Conservation (phyloP, 2,329 filamentous ascomycete genomes). For the Alternaria incomplexa region DNA sequence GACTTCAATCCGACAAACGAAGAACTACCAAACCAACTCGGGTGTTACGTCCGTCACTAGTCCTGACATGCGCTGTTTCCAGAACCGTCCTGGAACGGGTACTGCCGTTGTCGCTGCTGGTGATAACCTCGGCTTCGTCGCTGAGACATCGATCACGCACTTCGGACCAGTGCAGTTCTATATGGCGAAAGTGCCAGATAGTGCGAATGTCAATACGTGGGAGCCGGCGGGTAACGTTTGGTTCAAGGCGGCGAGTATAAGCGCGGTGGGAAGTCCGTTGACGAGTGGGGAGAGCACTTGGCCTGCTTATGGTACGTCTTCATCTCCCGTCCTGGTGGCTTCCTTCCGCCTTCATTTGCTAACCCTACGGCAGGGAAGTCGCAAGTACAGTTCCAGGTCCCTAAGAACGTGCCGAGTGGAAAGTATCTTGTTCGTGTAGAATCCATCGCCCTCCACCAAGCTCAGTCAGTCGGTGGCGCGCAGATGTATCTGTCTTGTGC, state of each 20-base stretch:
- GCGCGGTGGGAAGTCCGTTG: slow-evolving; percentile 30
- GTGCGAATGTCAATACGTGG: slow-evolving; percentile 34
- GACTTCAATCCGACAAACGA: slow-evolving; percentile 57
- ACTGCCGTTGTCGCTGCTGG: slow-evolving; percentile 56
- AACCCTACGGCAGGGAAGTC: slow-evolving; percentile 20
- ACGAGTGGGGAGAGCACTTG: slow-evolving; percentile 32
- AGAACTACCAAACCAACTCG: slow-evolving; percentile 59
- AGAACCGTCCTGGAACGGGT: slow-evolving; percentile 50
- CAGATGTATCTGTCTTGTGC: slow-evolving; percentile 56
- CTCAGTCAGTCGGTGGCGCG: slow-evolving; percentile 38
- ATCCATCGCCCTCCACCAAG: slow-evolving; percentile 54
- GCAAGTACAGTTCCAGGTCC: slow-evolving; percentile 45
- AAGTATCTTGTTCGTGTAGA: slow-evolving; percentile 55
- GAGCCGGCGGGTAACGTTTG: slow-evolving; percentile 38
- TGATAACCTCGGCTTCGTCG: slow-evolving; percentile 53
- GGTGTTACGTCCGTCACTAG: slow-evolving; percentile 58
- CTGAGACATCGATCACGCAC: slow-evolving; percentile 55
- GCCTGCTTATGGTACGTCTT: slow-evolving; percentile 34
- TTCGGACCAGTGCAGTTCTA: slow-evolving; percentile 63
- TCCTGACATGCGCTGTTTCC: slow-evolving; percentile 60
- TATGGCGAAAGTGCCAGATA: slow-evolving; percentile 57
- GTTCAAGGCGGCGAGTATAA: slow-evolving; percentile 39
- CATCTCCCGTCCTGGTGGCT: neutral
- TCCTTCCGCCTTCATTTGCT: neutral
- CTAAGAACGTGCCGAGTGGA: slow-evolving; percentile 48